These are phyloP conservation scores for Citrus sp. DNA, from an alignment of 345 rosid genomes.

Conservation along the genomic window DNA sequence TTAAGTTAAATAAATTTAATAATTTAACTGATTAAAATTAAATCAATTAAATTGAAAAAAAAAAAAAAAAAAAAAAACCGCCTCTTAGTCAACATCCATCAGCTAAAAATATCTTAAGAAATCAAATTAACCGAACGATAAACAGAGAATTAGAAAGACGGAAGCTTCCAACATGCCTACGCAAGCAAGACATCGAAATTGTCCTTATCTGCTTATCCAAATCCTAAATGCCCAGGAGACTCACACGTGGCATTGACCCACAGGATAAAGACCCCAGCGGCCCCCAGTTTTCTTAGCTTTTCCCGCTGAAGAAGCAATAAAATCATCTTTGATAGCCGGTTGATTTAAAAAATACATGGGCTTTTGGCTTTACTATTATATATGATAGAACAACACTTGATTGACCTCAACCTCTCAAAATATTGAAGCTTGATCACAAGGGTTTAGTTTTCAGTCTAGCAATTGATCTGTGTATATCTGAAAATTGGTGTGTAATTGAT, in stretches of 20 bases:
- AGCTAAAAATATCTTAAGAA: background rate
- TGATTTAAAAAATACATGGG: constrained; percentile 1
- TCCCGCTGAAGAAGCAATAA: background rate
- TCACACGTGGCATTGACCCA: constrained; percentile 20
- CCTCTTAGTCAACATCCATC: background rate
- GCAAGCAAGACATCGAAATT: background rate
- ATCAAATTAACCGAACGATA: background rate
- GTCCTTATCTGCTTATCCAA: constrained; percentile 38
- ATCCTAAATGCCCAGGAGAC: background rate
- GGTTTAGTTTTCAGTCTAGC: background rate
- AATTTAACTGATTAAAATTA: too few relatives aligned
- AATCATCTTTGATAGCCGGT: background rate
- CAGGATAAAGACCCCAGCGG: background rate
- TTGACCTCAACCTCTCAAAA: background rate
- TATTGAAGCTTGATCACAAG: background rate
- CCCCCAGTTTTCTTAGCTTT: constrained; percentile 5
- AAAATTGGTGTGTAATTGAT: background rate
- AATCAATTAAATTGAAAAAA: too few relatives aligned
- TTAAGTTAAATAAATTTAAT: too few relatives aligned
- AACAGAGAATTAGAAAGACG: background rate
- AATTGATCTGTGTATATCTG: background rate
- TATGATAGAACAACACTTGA: background rate
- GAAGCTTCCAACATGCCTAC: background rate
- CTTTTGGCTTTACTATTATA: background rate
- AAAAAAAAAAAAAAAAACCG: too few relatives aligned